Evolutionary conservation across 371 early-diverging fungal genomes (phyloP), one percentile per base, ranked within the genome.

Genomic region (Coemansia sp.): DNA sequence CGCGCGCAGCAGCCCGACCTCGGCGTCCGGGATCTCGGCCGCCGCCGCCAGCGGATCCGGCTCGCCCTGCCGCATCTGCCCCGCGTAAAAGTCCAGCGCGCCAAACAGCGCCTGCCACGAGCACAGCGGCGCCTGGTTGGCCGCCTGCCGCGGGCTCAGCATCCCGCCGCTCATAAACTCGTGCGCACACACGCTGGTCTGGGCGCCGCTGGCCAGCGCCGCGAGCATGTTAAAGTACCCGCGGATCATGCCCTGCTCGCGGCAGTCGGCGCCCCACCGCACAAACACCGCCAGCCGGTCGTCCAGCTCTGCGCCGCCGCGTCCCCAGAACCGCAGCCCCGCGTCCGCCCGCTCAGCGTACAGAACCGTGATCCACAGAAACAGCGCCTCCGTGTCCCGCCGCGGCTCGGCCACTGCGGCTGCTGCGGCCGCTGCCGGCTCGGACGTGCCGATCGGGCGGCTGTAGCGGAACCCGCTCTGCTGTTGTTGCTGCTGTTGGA

Each of bases 321-420:
- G 78, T 0, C 72, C 77, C 94, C 95, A 94, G 76, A 90, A 94
- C 10, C 82, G 81, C 33, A 87, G 64, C 1, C 92, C 93, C 2
- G 85, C 83, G 55, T 94, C 90, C 1, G 87, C 85, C 7, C 89
- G 81, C 42, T 87, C 84, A 12, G 84, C 78, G 80, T 88, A 93
- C 2, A 94, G 70, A 35, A 80, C 80, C 7, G 90, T 82, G 7
- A 93, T 81, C 39, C 89, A 79, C n/a, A 79, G 69, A 42, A 89
- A 84, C 42, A 90, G 83, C 1, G 85, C 80, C 66, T 85, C 85
- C 1, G 89, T 79, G 67, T 90, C 86, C 61, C 68, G 70, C 20
- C 69, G 81, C 35, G 76, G 84, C 45, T 60, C 67, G n/a, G 10
- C 43, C 26, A 26, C 26, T 26, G 26, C 26, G 26, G 26, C 26